These are phyloP conservation scores for Ascocoryne sarcoides DNA, from an alignment of 2,329 filamentous ascomycete genomes.

Conservation along the genomic window DNA sequence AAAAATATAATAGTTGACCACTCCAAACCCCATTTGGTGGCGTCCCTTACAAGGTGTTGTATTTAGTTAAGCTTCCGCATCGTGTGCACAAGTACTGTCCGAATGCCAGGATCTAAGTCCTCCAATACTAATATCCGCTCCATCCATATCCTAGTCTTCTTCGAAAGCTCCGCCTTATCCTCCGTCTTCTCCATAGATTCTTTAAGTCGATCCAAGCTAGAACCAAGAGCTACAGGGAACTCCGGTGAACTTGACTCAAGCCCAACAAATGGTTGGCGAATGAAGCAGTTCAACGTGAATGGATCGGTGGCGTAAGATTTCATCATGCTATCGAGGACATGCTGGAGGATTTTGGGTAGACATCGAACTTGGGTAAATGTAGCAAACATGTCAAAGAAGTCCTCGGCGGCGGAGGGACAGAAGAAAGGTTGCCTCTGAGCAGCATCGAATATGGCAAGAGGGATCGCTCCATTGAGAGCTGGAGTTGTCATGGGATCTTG, in stretches of 20 bases:
- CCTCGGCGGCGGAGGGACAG: slow-evolving; percentile 54
- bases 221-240: slow-evolving; percentile 64
- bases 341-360: slow-evolving; percentile 57
- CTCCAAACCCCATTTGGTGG: too few relatives aligned
- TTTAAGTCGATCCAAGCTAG: slow-evolving; percentile 55
- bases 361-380: slow-evolving; percentile 60
- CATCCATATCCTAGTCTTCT: slow-evolving; percentile 46
- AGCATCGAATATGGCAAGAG: slow-evolving; percentile 82
- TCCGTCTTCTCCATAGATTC: slow-evolving; percentile 36
- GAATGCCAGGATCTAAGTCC: slow-evolving; percentile 47
- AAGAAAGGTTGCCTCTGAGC: slow-evolving; percentile 71
- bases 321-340: slow-evolving; percentile 60
- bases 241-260: slow-evolving; percentile 53
- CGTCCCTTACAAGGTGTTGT: too few relatives aligned
- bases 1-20: too few relatives aligned
- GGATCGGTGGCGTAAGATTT: slow-evolving; percentile 50
- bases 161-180: slow-evolving; percentile 37
- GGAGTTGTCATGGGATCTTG: slow-evolving; percentile 50
- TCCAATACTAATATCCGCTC: slow-evolving; percentile 40
- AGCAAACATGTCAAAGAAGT: slow-evolving; percentile 74
- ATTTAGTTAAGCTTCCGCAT: slow-evolving; percentile 23
- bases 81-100: slow-evolving; percentile 45
- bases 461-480: slow-evolving; percentile 85
- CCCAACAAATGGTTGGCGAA: slow-evolving; percentile 62
- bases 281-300: slow-evolving; percentile 59